Evolutionary conservation across 108 stramenopile genomes (phyloP), one percentile per base, ranked within the genome.

Genomic region (Fragilaria radians): DNA sequence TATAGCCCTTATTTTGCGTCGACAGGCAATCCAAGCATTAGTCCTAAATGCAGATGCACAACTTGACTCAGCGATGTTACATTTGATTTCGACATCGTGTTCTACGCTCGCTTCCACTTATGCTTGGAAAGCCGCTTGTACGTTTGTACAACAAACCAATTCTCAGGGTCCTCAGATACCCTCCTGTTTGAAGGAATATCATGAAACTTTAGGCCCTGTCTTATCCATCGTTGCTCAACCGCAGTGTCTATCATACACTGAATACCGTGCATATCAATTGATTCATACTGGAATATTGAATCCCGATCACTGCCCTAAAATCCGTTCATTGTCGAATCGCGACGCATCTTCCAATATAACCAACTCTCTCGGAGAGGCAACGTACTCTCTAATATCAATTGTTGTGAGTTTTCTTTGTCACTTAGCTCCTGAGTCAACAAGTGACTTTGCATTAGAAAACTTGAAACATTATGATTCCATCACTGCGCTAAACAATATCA

Each of bases 71-170:
- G 51, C 48, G 9, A 46, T 24, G n/a, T 45, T 42, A 1, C 28
- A 34, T 29, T 31, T 45, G 29, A 11, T 68, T 28, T 18, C 30
- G 45, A 25, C 56, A 5, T 23, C 29, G 14, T 48, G 52, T 18
- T 72, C 49, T 32, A 63, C 67, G 19, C 32, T 22, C 14, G 71
- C 62, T 11, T 68, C 61, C 48, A 57, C 60, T 19, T 68, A 63
- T 48, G 71, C 76, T n/a, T 77, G 70, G 71, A 77, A 72, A 48
- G 66, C 70, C 5, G 62, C 67, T 5, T 32, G 46, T 21, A 59
- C 62, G 9, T 72, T 46, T 46, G 51, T 32, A 19, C 70, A 68
- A 50, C 50, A 50, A 23, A 46, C 5, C 33, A 25, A 33, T 25
- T 18, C 27, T 18, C 11, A 42, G 14, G 36, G 36, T 11, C 7